phyloP scores from a whole-genome alignment of 139 green algal species.

The Coelastrella sp. region DNA sequence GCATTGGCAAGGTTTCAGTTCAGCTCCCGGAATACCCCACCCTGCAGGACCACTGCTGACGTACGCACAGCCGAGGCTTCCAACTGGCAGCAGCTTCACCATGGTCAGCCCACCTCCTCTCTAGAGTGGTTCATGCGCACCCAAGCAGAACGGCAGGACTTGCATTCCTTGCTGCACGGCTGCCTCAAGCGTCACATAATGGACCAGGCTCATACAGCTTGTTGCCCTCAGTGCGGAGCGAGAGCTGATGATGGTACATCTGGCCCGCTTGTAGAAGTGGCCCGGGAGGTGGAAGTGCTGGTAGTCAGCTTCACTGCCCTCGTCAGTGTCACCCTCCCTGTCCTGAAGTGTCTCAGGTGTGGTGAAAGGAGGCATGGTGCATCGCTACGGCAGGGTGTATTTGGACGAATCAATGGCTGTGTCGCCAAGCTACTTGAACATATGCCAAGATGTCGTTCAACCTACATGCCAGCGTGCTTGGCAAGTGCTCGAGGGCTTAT shows the following conservation, averaged over 20 bases:
- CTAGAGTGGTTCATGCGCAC: background rate
- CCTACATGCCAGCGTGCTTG: no score
- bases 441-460: no score
- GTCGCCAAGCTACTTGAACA: background rate
- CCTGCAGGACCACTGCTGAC: background rate
- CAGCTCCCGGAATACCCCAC: no score
- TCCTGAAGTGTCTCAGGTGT: background rate
- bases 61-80: background rate
- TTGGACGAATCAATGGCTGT: background rate
- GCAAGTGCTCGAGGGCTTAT: no score
- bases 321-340: background rate
- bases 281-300: background rate
- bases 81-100: background rate
- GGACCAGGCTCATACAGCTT: background rate
- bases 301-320: background rate
- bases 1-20: no score
- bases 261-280: background rate
- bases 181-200: background rate
- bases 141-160: background rate
- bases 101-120: background rate
- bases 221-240: background rate
- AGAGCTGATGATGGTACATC: background rate
- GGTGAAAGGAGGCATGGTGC: background rate
- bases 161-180: no score
- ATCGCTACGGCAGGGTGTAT: background rate